phyloP scores from a whole-genome alignment of 1,284 basidiomycete species.

The Bondarzewia mesenterica region DNA sequence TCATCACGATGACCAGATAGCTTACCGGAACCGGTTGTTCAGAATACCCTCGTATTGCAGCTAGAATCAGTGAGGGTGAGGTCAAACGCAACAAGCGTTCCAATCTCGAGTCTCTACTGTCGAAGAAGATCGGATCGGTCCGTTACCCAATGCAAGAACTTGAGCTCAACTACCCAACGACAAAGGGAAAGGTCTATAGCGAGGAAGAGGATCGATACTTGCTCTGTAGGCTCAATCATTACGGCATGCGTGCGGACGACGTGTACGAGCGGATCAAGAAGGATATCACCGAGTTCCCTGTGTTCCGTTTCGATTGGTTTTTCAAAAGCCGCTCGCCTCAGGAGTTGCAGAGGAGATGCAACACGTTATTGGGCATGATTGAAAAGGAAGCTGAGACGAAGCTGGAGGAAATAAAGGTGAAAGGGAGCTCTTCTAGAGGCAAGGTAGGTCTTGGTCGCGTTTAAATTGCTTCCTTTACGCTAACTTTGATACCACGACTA shows the following conservation, averaged over 20 bases:
- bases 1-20: not conserved
- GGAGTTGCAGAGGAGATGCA: slow-evolving; percentile 86
- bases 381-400: slow-evolving; percentile 79
- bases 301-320: slow-evolving; percentile 99
- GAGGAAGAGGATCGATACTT: slow-evolving; percentile 98
- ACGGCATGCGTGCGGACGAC: slow-evolving; percentile 88
- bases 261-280: slow-evolving; percentile 95
- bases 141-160: slow-evolving; percentile 91
- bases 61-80: slow-evolving; percentile 77
- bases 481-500: slow-evolving; percentile 17
- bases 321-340: slow-evolving; percentile 92
- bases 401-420: slow-evolving; percentile 48
- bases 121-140: slow-evolving; percentile 76
- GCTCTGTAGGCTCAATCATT: slow-evolving; percentile 84
- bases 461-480: not conserved
- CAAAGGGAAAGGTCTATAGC: slow-evolving; percentile 92
- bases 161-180: slow-evolving; percentile 89
- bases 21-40: slow-evolving; percentile 4
- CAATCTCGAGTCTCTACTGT: slow-evolving; percentile 71
- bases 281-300: slow-evolving; percentile 92
- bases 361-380: slow-evolving; percentile 85
- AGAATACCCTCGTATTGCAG: slow-evolving; percentile 80
- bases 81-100: slow-evolving; percentile 83
- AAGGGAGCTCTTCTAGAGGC: slow-evolving; percentile 26
- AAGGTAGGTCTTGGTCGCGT: slow-evolving; percentile 38